Evolutionary conservation across 768 basidiomycete genomes (phyloP).

Genomic region (Zangia roseola): DNA sequence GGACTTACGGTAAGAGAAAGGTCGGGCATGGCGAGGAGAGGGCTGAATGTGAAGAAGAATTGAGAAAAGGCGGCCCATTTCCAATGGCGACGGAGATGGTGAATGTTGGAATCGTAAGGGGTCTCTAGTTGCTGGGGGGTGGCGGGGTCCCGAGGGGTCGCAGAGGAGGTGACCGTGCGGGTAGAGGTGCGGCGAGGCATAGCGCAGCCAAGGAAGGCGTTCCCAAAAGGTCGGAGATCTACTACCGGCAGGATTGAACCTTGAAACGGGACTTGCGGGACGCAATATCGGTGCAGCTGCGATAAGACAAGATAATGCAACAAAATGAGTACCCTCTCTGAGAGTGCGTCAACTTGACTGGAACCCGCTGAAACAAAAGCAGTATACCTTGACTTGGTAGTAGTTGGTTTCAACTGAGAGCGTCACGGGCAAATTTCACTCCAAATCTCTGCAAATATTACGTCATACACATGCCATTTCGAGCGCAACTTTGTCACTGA

Average conservation of each 20-base stretch:
- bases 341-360: slow-evolving; percentile 8
- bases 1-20: slow-evolving; percentile 61
- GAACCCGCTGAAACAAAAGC: slow-evolving; percentile 9
- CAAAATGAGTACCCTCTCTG: slow-evolving; percentile 17
- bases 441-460: slow-evolving; percentile 22
- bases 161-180: slow-evolving; percentile 34
- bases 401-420: background rate
- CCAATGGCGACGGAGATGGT: slow-evolving; percentile 74
- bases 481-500: slow-evolving; percentile 12
- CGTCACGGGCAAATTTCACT: slow-evolving; percentile 11
- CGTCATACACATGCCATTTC: slow-evolving; percentile 16
- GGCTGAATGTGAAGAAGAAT: slow-evolving; percentile 83
- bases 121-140: slow-evolving; percentile 27
- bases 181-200: slow-evolving; percentile 61
- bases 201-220: slow-evolving; percentile 35
- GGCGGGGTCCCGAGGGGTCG: slow-evolving; percentile 30
- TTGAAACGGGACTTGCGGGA: slow-evolving; percentile 19
- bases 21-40: slow-evolving; percentile 68
- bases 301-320: slow-evolving; percentile 23
- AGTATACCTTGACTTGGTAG: background rate
- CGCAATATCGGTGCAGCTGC: slow-evolving; percentile 16
- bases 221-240: slow-evolving; percentile 40
- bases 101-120: slow-evolving; percentile 40
- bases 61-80: slow-evolving; percentile 92
- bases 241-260: slow-evolving; percentile 27